A percentile compares a stretch with the other conserved stretches of the same genome.
phyloP scores from a whole-genome alignment of 169 alveolate species.

The Plasmodium billcollinsi region DNA sequence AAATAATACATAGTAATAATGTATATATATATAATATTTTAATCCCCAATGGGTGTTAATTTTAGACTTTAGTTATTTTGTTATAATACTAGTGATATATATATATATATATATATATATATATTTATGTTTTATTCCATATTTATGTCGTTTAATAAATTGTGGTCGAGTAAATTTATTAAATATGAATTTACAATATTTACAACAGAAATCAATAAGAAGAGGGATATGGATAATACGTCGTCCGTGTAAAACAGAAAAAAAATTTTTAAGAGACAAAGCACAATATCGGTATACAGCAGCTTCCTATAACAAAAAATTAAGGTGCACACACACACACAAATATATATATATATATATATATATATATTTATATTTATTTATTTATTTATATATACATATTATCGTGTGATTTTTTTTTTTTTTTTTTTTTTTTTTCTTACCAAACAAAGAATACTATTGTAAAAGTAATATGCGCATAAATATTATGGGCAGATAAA shows the following conservation, averaged over 20 bases:
- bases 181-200: constrained; percentile 54
- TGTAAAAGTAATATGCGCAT: constrained; percentile 56
- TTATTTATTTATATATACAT: too few species aligned
- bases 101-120: background rate
- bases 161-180: constrained; percentile 50
- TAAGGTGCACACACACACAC: background rate
- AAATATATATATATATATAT: too few species aligned
- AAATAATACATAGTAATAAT: too few species aligned
- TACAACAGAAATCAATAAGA: constrained; percentile 16
- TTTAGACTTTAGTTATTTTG: too few species aligned
- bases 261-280: constrained; percentile 46
- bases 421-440: background rate
- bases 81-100: background rate
- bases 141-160: constrained; percentile 34
- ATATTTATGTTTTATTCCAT: background rate
- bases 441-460: constrained; percentile 55
- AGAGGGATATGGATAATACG: background rate
- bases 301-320: constrained; percentile 27
- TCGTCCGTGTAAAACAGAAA: constrained; percentile 36
- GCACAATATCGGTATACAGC: constrained; percentile 63
- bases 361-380: too few species aligned
- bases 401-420: background rate
- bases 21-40: too few species aligned
- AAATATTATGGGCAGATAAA: constrained; percentile 56
- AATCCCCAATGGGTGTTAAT: too few species aligned